A percentile compares a stretch with the other conserved stretches of the same genome.
phyloP scores from a whole-genome alignment of 371 early-diverging fungal species.

The Mucor racemosus region DNA sequence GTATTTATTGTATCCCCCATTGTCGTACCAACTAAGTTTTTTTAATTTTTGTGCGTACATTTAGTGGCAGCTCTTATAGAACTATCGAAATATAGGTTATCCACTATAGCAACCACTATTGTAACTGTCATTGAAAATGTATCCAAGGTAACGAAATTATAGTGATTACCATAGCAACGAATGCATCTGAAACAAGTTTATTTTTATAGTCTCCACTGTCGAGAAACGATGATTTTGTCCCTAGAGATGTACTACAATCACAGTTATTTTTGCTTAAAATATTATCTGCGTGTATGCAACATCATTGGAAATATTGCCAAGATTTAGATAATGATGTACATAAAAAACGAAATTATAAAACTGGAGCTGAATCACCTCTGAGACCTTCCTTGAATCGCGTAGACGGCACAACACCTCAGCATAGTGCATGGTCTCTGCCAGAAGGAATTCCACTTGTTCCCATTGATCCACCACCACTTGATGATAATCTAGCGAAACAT shows the following conservation, averaged over 20 bases:
- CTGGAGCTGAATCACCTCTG: neutral
- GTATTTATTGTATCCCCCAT: neutral
- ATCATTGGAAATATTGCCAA: slow-evolving; percentile 56
- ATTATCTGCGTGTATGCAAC: slow-evolving; percentile 68
- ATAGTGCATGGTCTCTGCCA: neutral
- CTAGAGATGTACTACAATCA: slow-evolving; percentile 60
- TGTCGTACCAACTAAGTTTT: neutral
- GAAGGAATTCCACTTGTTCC: slow-evolving; percentile 21
- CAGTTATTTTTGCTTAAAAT: slow-evolving; percentile 73
- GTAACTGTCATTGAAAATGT: slow-evolving; percentile 54
- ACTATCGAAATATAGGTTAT: slow-evolving; percentile 58
- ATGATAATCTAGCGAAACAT: slow-evolving; percentile 68
- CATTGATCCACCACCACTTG: slow-evolving; percentile 75
- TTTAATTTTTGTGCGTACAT: neutral
- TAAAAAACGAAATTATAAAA: neutral
- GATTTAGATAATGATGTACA: neutral
- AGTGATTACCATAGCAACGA: no score
- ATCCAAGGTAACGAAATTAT: slow-evolving; percentile 45
- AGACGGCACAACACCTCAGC: neutral
- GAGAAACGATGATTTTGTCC: slow-evolving; percentile 45
- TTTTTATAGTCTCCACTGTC: neutral
- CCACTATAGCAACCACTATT: slow-evolving; percentile 49
- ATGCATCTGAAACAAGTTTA: no score
- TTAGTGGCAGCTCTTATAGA: slow-evolving; percentile 58
- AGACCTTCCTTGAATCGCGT: slow-evolving; percentile 7